phyloP scores from a whole-genome alignment of 2,329 filamentous ascomycete genomes.

The Botrytis tulipae region DNA sequence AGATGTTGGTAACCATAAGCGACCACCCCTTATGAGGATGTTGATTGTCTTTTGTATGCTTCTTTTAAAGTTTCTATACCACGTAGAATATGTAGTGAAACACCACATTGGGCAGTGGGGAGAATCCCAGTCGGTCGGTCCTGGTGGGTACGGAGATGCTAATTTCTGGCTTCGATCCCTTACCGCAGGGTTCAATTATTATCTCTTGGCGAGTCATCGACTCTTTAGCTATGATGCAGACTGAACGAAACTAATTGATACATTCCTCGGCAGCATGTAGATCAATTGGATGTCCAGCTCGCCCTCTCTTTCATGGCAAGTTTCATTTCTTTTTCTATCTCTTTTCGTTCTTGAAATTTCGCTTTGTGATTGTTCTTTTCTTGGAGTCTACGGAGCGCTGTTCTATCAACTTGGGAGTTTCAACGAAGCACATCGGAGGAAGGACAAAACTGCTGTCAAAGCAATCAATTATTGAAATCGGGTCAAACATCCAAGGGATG shows the following conservation, averaged over 20 bases:
- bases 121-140: background rate
- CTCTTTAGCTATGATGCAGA: background rate
- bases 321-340: background rate
- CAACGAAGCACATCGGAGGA: background rate
- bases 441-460: constrained; percentile 12
- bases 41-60: background rate
- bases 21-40: background rate
- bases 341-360: background rate
- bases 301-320: background rate
- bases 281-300: background rate
- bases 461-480: background rate
- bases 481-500: constrained; percentile 10
- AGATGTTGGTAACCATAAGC: background rate
- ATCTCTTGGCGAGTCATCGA: background rate
- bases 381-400: background rate
- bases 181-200: background rate
- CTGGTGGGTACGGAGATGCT: background rate
- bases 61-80: background rate
- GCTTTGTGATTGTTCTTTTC: background rate
- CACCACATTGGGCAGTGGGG: background rate
- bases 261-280: constrained; percentile 7
- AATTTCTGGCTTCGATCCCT: constrained; percentile 8
- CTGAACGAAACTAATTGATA: background rate
- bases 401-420: background rate
- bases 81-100: background rate